Evolutionary conservation across 129 eudicot species (phyloP).

Genomic region (Deinandra increscens): DNA sequence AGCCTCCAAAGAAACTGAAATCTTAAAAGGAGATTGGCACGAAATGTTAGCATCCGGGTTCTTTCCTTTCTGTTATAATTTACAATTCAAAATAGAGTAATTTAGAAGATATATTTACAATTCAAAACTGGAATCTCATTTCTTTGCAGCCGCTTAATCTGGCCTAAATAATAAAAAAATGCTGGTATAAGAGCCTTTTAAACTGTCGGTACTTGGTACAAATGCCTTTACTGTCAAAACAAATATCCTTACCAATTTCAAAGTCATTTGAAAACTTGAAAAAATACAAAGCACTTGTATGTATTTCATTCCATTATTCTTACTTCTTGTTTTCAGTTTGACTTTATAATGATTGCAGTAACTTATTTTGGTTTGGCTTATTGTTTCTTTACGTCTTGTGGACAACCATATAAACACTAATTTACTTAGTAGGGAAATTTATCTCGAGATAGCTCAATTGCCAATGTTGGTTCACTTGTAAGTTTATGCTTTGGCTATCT

Average conservation of each 20-base stretch:
- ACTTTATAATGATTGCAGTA: slow-evolving; percentile 8
- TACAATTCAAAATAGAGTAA: too few species aligned
- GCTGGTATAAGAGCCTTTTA: too few species aligned
- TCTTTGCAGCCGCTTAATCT: too few species aligned
- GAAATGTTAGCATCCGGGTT: too few species aligned
- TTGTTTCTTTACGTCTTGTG: slow-evolving; percentile 20
- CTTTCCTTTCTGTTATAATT: too few species aligned
- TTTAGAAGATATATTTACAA: too few species aligned
- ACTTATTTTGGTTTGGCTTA: slow-evolving; percentile 21
- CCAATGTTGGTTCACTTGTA: slow-evolving; percentile 81
- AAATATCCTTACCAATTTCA: slow-evolving; percentile 78
- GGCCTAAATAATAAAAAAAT: too few species aligned
- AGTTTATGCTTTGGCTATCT: slow-evolving; percentile 32
- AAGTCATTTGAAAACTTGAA: slow-evolving; percentile 70
- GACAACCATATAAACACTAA: slow-evolving; percentile 96
- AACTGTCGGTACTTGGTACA: too few species aligned
- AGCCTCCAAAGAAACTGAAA: too few species aligned
- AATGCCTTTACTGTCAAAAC: too few species aligned
- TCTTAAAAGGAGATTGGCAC: too few species aligned
- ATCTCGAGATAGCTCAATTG: slow-evolving; percentile 67
- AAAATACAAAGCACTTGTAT: slow-evolving; percentile 72
- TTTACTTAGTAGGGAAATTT: slow-evolving; percentile 81
- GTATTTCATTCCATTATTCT: slow-evolving; percentile 12
- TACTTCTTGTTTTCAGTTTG: background rate
- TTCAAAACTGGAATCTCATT: too few species aligned